Percentiles rank a stretch among this genome's conserved stretches.
phyloP scores from a whole-genome alignment of 768 basidiomycete genomes.

The Trametes sanguinea region DNA sequence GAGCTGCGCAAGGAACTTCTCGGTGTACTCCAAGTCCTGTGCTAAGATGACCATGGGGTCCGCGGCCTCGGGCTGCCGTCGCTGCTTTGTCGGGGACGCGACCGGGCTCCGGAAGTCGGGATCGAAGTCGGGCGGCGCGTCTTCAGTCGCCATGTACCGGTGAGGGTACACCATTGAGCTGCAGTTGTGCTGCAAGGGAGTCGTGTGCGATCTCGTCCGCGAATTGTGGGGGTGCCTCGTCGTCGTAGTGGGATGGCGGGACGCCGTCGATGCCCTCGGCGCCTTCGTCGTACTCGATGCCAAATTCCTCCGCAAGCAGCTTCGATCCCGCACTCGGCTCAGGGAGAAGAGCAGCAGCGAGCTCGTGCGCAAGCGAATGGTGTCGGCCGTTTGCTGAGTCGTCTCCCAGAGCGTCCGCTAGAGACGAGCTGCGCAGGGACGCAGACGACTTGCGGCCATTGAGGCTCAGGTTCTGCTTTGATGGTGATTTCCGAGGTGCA shows the following conservation, averaged over 20 bases:
- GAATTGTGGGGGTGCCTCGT: constrained; percentile 34
- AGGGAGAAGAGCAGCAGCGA: constrained; percentile 85
- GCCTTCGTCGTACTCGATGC: constrained; percentile 86
- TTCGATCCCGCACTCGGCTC: constrained; percentile 79
- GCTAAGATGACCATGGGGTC: constrained; percentile 77
- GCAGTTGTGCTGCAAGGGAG: constrained; percentile 18
- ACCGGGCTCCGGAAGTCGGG: constrained; percentile 44
- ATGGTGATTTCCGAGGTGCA: constrained; percentile 33
- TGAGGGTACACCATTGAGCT: constrained; percentile 22
- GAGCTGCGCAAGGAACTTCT: constrained; percentile 73
- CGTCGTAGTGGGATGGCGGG: constrained; percentile 30
- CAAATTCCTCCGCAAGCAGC: constrained; percentile 84
- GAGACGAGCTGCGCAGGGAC: constrained; percentile 49
- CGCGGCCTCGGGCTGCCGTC: constrained; percentile 33
- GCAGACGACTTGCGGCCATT: constrained; percentile 49
- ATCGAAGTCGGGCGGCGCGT: constrained; percentile 41
- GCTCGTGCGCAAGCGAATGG: constrained; percentile 80
- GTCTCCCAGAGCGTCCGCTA: constrained; percentile 42
- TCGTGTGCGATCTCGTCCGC: constrained; percentile 27
- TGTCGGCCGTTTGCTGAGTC: constrained; percentile 47
- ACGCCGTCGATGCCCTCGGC: constrained; percentile 76
- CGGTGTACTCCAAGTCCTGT: constrained; percentile 73
- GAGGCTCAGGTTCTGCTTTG: constrained; percentile 32
- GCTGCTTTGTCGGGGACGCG: constrained; percentile 33
- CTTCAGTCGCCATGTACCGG: constrained; percentile 32